A percentile compares a stretch with the other conserved stretches of the same genome.
phyloP scores from a whole-genome alignment of 2,329 filamentous ascomycete species.

The Sporothrix mexicana region DNA sequence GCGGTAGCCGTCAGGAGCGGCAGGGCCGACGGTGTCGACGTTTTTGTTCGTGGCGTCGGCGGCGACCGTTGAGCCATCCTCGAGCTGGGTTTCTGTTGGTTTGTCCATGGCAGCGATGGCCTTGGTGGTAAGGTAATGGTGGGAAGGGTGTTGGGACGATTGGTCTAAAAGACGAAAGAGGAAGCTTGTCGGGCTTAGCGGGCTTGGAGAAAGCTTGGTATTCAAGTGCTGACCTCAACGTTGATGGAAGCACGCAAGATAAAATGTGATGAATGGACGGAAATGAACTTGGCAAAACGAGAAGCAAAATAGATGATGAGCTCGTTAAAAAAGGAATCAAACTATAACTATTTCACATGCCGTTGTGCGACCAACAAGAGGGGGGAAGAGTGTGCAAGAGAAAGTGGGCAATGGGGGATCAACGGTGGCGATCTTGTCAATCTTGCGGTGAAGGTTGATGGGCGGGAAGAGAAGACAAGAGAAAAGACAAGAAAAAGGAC shows the following conservation, averaged over 20 bases:
- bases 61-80: constrained; percentile 20
- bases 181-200: constrained; percentile 15
- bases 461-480: background rate
- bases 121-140: background rate
- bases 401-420: too few species aligned
- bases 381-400: background rate
- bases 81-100: constrained; percentile 17
- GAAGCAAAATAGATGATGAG: background rate
- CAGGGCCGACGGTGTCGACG: background rate
- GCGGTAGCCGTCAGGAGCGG: constrained; percentile 28
- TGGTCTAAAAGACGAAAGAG: background rate
- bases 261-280: background rate
- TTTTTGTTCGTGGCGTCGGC: background rate
- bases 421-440: background rate
- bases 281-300: background rate
- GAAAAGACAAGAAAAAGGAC: background rate
- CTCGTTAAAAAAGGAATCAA: background rate
- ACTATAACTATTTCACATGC: background rate
- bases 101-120: constrained; percentile 29
- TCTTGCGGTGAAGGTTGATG: background rate
- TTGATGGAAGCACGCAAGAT: background rate
- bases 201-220: background rate
- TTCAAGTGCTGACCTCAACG: background rate
- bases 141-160: background rate
- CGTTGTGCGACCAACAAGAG: background rate